These are phyloP conservation scores for Eucalyptus sp. DNA, from an alignment of 345 rosid genomes.

Conservation along the genomic window DNA sequence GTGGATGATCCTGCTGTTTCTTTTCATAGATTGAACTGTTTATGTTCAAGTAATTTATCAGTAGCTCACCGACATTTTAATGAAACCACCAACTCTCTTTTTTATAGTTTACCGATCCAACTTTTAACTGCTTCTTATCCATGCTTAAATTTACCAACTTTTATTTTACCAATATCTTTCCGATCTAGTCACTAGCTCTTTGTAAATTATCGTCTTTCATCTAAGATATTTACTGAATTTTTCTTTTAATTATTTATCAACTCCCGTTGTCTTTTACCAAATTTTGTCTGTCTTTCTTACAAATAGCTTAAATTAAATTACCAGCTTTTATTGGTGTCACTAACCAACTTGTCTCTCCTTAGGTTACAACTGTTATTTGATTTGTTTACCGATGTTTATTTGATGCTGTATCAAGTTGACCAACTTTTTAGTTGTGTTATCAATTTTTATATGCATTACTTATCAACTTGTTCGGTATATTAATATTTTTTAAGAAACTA, in stretches of 20 bases:
- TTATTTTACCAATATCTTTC: not conserved
- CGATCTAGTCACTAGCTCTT: not conserved
- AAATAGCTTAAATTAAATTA: not conserved
- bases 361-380: not conserved
- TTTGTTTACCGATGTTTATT: not conserved
- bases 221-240: not conserved
- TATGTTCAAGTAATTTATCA: not conserved
- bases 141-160: not conserved
- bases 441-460: not conserved
- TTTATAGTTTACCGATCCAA: not conserved
- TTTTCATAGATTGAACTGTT: not conserved
- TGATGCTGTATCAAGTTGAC: not conserved
- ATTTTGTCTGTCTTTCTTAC: not conserved
- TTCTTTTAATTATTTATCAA: not conserved
- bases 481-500: not conserved
- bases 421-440: not conserved
- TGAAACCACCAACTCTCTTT: not conserved
- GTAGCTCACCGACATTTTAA: not conserved
- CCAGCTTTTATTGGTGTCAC: not conserved
- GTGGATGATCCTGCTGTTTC: not conserved
- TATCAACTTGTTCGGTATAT: not conserved
- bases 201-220: not conserved
- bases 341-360: not conserved
- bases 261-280: not conserved
- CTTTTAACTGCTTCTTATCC: not conserved